Percentiles rank a stretch among this genome's conserved stretches.
Evolutionary conservation across 768 basidiomycete genomes (phyloP).

Genomic region (Russula sp.): DNA sequence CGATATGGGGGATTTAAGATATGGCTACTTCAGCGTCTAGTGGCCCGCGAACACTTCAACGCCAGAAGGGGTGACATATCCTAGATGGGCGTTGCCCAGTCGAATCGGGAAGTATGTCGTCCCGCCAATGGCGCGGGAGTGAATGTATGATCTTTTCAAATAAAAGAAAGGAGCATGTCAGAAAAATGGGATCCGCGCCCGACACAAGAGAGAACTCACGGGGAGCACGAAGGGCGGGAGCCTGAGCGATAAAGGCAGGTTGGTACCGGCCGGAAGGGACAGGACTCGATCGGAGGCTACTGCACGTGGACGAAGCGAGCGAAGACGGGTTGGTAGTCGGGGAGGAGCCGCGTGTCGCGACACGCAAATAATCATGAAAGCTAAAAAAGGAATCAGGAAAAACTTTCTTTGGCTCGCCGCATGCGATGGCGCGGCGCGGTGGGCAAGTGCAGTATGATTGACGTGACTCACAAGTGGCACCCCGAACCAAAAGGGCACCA

Average conservation of each 20-base stretch:
- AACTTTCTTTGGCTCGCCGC: too few relatives aligned
- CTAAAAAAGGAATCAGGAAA: not conserved
- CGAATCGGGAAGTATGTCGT: constrained; percentile 26
- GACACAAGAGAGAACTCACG: not conserved
- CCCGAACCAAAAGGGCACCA: constrained; percentile 22
- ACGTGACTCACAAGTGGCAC: constrained; percentile 21
- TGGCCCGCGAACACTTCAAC: constrained; percentile 14
- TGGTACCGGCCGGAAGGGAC: not conserved
- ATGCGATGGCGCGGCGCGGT: not conserved
- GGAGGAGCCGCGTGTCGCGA: not conserved
- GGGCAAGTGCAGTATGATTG: not conserved
- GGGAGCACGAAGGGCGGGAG: not conserved
- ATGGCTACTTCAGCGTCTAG: not conserved
- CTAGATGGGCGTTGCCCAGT: constrained; percentile 5
- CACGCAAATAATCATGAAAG: constrained; percentile 17
- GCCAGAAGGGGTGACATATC: constrained; percentile 20
- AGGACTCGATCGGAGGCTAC: constrained; percentile 21
- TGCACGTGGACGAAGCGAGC: constrained; percentile 16
- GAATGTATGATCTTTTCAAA: constrained; percentile 2
- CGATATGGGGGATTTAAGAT: not conserved
- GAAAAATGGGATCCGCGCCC: not conserved
- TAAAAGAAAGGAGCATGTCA: not conserved
- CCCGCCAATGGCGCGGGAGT: constrained; percentile 16
- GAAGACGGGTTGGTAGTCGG: not conserved
- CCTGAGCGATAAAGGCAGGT: not conserved